phyloP scores from a whole-genome alignment of 352 stramenopile species.

The Phytophthora kernoviae region DNA sequence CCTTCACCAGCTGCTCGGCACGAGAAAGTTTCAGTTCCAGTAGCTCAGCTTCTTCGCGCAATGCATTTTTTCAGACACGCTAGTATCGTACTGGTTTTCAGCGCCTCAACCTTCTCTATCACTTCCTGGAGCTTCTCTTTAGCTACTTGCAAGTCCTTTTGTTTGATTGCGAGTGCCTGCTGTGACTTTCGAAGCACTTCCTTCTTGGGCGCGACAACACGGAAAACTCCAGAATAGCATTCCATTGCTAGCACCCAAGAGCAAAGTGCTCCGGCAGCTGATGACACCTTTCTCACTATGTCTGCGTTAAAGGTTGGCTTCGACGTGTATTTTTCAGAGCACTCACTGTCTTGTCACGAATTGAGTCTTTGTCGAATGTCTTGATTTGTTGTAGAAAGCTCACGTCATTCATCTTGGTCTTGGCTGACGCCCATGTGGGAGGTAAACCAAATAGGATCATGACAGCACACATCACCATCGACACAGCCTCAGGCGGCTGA shows the following conservation, averaged over 20 bases:
- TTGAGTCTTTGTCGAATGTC: slow-evolving; percentile 96
- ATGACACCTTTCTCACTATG: slow-evolving; percentile 91
- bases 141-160: slow-evolving; percentile 87
- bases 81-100: slow-evolving; percentile 94
- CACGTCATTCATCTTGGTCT: slow-evolving; percentile 94
- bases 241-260: slow-evolving; percentile 94
- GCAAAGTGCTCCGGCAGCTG: slow-evolving; percentile 88
- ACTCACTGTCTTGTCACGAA: slow-evolving; percentile 92
- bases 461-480: slow-evolving; percentile 94
- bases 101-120: slow-evolving; percentile 89
- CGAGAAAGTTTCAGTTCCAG: slow-evolving; percentile 93
- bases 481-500: slow-evolving; percentile 91
- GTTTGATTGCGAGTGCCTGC: slow-evolving; percentile 83
- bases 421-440: slow-evolving; percentile 93
- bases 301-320: slow-evolving; percentile 87
- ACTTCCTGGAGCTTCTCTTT: slow-evolving; percentile 92
- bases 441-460: slow-evolving; percentile 96
- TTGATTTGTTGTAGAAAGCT: slow-evolving; percentile 96
- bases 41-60: slow-evolving; percentile 92
- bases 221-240: slow-evolving; percentile 88
- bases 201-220: slow-evolving; percentile 91
- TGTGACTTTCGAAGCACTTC: slow-evolving; percentile 89
- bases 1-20: slow-evolving; percentile 94
- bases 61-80: slow-evolving; percentile 93
- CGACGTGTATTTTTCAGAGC: slow-evolving; percentile 95